Conservation (phyloP, 345 rosid species). For the Citrus mangshanensis region DNA sequence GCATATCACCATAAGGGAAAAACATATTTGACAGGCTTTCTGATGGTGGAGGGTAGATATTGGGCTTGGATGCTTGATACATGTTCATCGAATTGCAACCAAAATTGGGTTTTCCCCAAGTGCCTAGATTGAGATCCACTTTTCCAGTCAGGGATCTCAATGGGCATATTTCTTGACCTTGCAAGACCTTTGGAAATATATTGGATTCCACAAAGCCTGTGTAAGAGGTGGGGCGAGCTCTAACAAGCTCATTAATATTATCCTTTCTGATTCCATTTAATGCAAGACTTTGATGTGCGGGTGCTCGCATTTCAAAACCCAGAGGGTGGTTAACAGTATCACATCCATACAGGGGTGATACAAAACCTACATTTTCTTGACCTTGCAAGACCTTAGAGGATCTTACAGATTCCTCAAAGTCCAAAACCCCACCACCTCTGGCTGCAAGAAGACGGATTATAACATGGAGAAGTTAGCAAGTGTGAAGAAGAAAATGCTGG, state of each 20-base stretch:
- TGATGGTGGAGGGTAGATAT: constrained; percentile 47
- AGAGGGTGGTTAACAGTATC: constrained; percentile 54
- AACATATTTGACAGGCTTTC: constrained; percentile 43
- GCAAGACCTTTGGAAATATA: constrained; percentile 87
- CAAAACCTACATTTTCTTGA: constrained; percentile 92
- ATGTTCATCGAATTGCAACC: constrained; percentile 42
- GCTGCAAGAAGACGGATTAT: constrained; percentile 24
- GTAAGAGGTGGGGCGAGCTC: constrained; percentile 37
- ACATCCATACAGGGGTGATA: constrained; percentile 57
- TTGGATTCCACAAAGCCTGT: constrained; percentile 60
- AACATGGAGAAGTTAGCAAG: not conserved
- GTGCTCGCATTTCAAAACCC: constrained; percentile 61
- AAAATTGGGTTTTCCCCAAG: constrained; percentile 50
- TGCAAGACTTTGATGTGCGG: constrained; percentile 46
- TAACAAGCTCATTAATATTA: constrained; percentile 35
- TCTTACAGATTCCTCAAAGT: constrained; percentile 81
- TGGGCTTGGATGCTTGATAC: constrained; percentile 46
- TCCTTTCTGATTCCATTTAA: constrained; percentile 38
- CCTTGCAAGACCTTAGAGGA: constrained; percentile 99
- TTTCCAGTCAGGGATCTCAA: constrained; percentile 54
- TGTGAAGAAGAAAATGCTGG: not conserved
- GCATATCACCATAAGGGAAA: constrained; percentile 42
- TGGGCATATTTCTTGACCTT: constrained; percentile 95
- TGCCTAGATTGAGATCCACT: constrained; percentile 48
- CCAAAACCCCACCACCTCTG: constrained; percentile 57